Base-by-base conservation (phyloP, 23 red algal genomes). In the Pyropia yezoensis region DNA sequence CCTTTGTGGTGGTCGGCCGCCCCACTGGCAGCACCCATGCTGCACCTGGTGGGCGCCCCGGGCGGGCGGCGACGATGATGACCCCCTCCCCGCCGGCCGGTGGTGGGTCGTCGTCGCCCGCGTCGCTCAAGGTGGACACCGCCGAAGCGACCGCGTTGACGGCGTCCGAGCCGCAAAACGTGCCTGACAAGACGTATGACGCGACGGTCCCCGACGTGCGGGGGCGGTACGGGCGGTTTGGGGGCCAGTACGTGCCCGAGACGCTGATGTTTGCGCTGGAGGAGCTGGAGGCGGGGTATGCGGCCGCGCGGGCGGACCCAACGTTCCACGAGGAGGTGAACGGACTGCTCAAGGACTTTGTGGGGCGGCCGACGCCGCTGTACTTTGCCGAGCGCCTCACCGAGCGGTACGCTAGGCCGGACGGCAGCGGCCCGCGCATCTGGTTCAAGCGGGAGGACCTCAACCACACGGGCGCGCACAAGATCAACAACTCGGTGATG, bases 401-500 rank as follows among this genome's bases (percentile, higher is more conserved):
- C 4, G 71, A 51, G 47, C 76, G 76, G 24, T 90, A 87, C 61
- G 83, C 85, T 2, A 63, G 94, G 16, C 57, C 74, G 20, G 94
- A 98, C 28, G 94, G 94, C 27, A 80, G 78, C 32, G 94, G 94
- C 16, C 85, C 86, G 8, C 73, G 79, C 57, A 98, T 98, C 30
- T 98, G 76, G 22, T 47, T 98, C 14, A 98, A 98, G 52, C 52
- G 94, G 39, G 94, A 98, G 70, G 94, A 98, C 55, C 78, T 98
- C 27, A 89, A 86, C 53, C 94, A 98, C 66, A 98, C 94, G 1
- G 94, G 94, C 30, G 94, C 94, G 21, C 94, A 98, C 68, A 98
- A 98, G 85, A 98, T 98, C 57, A 98, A 98, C 63, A 98, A 98
- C 66, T 89, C 94, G 9, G 69, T 98, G 33, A 86, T 59, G 1